These are phyloP conservation scores for Terana coerulea DNA, from an alignment of 768 basidiomycete species.

Conservation along the genomic window DNA sequence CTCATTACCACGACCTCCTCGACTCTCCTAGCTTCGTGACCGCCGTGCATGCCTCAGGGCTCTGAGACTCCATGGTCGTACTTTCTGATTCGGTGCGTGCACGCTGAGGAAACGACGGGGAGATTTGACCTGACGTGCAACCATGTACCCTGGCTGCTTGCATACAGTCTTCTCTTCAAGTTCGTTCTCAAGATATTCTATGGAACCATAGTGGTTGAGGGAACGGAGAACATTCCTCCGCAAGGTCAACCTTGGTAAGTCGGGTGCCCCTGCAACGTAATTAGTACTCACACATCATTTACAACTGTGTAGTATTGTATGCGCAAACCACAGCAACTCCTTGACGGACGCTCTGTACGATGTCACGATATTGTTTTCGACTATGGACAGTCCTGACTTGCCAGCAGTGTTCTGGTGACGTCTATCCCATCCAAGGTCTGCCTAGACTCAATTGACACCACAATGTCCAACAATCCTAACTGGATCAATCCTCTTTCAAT, in stretches of 20 bases:
- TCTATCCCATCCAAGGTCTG: conserved; percentile 64
- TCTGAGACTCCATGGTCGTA: conserved; percentile 62
- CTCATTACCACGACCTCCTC: no score
- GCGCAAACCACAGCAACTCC: conserved; percentile 84
- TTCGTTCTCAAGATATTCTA: conserved; percentile 92
- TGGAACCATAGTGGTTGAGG: conserved; percentile 83
- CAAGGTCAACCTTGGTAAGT: conserved; percentile 72
- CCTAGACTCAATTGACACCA: no score
- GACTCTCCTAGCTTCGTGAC: neutral
- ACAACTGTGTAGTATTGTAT: conserved; percentile 58
- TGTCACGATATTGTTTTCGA: no score
- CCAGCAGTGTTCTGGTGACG: conserved; percentile 71
- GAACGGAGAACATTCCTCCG: conserved; percentile 62
- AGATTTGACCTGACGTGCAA: neutral
- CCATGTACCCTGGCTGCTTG: no score
- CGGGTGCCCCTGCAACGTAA: no score
- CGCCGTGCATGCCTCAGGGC: conserved; percentile 30
- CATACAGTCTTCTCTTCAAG: conserved; percentile 60
- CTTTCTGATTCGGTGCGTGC: conserved; percentile 53
- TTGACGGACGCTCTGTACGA: conserved; percentile 83
- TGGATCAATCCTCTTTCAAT: no score
- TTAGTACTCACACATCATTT: neutral
- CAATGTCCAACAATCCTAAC: no score
- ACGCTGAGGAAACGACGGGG: neutral
- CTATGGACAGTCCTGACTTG: neutral